Evolutionary conservation across 345 rosid genomes (phyloP).

Genomic region (Rhodamnia rubescens): DNA sequence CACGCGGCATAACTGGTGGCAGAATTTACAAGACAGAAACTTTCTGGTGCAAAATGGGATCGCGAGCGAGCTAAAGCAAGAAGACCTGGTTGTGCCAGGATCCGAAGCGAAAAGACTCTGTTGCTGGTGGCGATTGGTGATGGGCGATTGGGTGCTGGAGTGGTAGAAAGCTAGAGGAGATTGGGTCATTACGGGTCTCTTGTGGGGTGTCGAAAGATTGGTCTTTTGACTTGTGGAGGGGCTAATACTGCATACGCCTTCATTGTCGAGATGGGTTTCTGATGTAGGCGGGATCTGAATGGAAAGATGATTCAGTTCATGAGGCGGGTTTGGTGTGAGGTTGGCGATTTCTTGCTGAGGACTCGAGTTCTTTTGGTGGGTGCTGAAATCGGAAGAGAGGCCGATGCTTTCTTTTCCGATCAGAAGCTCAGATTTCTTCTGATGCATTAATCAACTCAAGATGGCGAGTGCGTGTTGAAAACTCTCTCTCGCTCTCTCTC

Average conservation of each 20-base stretch:
- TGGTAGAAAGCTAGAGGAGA: slow-evolving; percentile 9
- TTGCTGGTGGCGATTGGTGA: not conserved
- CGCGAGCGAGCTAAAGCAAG: slow-evolving; percentile 13
- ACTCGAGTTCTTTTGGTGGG: not conserved
- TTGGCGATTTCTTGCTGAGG: not conserved
- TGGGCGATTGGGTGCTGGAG: not conserved
- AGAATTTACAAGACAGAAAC: slow-evolving; percentile 18
- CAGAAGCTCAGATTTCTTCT: slow-evolving; percentile 7
- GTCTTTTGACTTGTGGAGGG: slow-evolving; percentile 5
- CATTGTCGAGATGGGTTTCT: slow-evolving; percentile 10
- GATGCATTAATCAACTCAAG: slow-evolving; percentile 18
- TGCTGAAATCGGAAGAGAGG: slow-evolving; percentile 3
- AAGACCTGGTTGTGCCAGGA: not conserved
- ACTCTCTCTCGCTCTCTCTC: not conserved
- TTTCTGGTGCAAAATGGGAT: slow-evolving; percentile 20
- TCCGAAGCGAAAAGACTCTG: slow-evolving; percentile 1
- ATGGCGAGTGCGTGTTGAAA: not conserved
- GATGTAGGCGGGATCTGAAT: slow-evolving; percentile 30
- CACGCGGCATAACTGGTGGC: slow-evolving; percentile 17
- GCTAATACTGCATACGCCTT: slow-evolving; percentile 4
- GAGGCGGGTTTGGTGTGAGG: not conserved
- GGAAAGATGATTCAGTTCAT: slow-evolving; percentile 16
- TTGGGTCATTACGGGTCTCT: slow-evolving; percentile 37
- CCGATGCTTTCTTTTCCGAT: slow-evolving; percentile 2
- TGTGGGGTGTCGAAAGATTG: slow-evolving; percentile 31